A percentile compares a stretch with the other conserved stretches of the same genome.
Conservation (phyloP, 441 rosid species). For the Theobroma grandiflorum region DNA sequence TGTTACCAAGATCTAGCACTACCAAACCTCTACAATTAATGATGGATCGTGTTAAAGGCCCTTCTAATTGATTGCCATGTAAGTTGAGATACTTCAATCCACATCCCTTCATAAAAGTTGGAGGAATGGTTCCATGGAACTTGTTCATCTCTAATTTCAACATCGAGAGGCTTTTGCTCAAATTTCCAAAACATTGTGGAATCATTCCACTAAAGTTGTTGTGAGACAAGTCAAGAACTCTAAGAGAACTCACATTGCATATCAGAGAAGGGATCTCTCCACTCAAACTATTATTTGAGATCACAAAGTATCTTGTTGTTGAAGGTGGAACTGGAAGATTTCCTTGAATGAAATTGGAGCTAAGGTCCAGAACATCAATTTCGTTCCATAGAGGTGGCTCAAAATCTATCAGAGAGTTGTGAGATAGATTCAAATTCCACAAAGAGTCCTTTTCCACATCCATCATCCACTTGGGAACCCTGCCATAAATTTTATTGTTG, state of each 20-base stretch:
- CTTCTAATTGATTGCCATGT: slow-evolving; percentile 26
- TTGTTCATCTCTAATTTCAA: slow-evolving; percentile 17
- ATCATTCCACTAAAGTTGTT: slow-evolving; percentile 29
- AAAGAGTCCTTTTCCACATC: background rate
- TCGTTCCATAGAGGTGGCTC: slow-evolving; percentile 22
- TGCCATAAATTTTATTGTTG: slow-evolving; percentile 19
- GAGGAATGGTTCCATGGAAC: too few relatives aligned
- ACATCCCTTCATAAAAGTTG: too few relatives aligned
- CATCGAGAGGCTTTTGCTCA: background rate
- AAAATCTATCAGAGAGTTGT: slow-evolving; percentile 23
- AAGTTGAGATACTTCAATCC: background rate
- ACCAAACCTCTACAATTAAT: slow-evolving; percentile 22
- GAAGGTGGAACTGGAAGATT: slow-evolving; percentile 21
- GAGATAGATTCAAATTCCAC: slow-evolving; percentile 9
- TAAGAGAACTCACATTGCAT: slow-evolving; percentile 18
- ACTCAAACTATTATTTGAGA: slow-evolving; percentile 20
- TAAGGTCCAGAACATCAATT: slow-evolving; percentile 20
- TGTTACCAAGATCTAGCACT: slow-evolving; percentile 25
- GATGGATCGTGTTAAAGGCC: slow-evolving; percentile 29
- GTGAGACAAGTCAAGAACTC: slow-evolving; percentile 33
- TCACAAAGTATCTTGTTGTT: too few relatives aligned
- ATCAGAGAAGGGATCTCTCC: slow-evolving; percentile 7
- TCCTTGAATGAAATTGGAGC: slow-evolving; percentile 28
- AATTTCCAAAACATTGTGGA: slow-evolving; percentile 29
- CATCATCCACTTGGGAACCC: slow-evolving; percentile 11